Base-by-base conservation (phyloP, 2,329 filamentous ascomycete genomes). In the Pseudocercospora crystallina region DNA sequence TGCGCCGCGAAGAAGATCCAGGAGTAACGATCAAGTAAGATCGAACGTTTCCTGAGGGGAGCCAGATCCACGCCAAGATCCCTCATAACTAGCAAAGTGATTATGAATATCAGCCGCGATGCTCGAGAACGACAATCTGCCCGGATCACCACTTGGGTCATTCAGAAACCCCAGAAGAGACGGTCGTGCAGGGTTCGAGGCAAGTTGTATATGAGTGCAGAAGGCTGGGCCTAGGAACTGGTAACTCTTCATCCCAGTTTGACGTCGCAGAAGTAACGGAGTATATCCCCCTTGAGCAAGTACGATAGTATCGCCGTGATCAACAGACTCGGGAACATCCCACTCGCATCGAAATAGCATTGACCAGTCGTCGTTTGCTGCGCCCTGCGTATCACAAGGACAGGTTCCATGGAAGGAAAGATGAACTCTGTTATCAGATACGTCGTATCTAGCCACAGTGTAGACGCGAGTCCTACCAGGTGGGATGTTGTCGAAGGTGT, bases 321-420 rank as follows among this genome's bases (percentile, higher is more conserved):
- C 13, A 3, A 32, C 41, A 15, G 5, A 8, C 17, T 13, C 41
- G n/a, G 31, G 41, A 15, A 32, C 9, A 13, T 43, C 41, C 41
- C 41, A 43, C n/a, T 43, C 31, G 41, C 41, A 43, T 13, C 15
- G 41, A 14, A 43, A 43, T n/a, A 43, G 41, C 2, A 34, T 43
- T 8, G 39, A 43, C 41, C 41, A 43, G 31, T 43, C 29, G 41
- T 43, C 41, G 13, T 34, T 8, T 15, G 17, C 35, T 14, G 30
- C 14, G 14, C 41, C 41, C 12, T 43, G 26, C 12, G 41, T 43
- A 14, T 43, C 41, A 30, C 41, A 43, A 5, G 41, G 29, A n/a
- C 31, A 43, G n/a, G 26, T 32, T 20, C 33, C 26, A 15, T 14
- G 15, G 14, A 43, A 43, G 13, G 30, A 15, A 12, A 43, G 33